Conservation (phyloP, 345 rosid species). For the Hibiscus mutabilis region DNA sequence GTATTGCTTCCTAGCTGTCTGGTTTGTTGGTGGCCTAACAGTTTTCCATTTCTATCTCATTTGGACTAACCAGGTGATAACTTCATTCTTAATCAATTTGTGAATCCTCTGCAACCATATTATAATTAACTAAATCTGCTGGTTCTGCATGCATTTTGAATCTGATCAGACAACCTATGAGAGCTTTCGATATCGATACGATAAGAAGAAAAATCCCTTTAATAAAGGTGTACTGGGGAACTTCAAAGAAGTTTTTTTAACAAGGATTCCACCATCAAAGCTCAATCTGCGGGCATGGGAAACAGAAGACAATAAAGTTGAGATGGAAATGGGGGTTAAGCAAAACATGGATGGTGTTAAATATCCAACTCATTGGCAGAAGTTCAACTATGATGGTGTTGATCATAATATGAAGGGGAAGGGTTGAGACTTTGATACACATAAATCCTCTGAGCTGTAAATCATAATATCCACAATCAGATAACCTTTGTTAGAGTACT, state of each 20-base stretch:
- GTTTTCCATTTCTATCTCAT: constrained; percentile 90
- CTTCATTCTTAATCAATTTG: no score
- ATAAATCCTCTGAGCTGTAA: no score
- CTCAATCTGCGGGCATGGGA: constrained; percentile 71
- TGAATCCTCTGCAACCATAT: background rate
- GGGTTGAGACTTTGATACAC: background rate
- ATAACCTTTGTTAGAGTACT: no score
- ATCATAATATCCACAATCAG: no score
- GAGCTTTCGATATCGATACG: constrained; percentile 87
- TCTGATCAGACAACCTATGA: constrained; percentile 83
- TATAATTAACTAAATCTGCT: background rate
- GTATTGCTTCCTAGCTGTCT: constrained; percentile 79
- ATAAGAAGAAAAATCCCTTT: constrained; percentile 72
- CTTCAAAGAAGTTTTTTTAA: constrained; percentile 60
- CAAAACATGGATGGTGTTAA: constrained; percentile 6
- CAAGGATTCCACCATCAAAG: constrained; percentile 59
- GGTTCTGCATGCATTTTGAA: background rate
- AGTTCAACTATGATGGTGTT: constrained; percentile 27
- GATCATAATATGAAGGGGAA: constrained; percentile 11
- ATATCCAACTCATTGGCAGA: constrained; percentile 23
- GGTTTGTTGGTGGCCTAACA: constrained; percentile 98
- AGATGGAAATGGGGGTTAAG: constrained; percentile 38
- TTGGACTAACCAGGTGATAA: constrained; percentile 81
- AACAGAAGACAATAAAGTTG: constrained; percentile 28
- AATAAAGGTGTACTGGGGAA: constrained; percentile 61